Conservation (phyloP, 257 asterid genomes). For the Capsicum pubescens region DNA sequence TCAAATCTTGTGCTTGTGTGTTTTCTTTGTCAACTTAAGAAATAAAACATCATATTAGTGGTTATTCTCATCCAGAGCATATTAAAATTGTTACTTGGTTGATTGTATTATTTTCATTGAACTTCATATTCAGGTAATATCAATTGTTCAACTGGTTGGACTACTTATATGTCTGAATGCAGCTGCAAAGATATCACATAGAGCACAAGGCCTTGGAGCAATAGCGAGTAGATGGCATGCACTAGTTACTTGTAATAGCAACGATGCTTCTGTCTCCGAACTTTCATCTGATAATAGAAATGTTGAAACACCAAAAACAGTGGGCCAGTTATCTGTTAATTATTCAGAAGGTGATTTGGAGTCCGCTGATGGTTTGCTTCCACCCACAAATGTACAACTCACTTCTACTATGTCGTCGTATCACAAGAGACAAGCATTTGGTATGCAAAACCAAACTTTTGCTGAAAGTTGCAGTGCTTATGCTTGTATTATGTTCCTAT, state of each 20-base stretch:
- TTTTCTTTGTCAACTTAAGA: constrained; percentile 24
- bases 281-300: constrained; percentile 48
- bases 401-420: constrained; percentile 67
- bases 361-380: constrained; percentile 51
- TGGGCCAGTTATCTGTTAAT: constrained; percentile 41
- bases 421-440: constrained; percentile 88
- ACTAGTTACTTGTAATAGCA: constrained; percentile 63
- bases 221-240: constrained; percentile 93
- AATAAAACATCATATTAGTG: background rate
- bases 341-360: constrained; percentile 85
- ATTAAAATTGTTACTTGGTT: constrained; percentile 5
- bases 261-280: constrained; percentile 50
- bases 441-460: constrained; percentile 46
- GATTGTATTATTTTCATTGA: constrained; percentile 26
- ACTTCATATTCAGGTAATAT: constrained; percentile 56
- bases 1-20: background rate
- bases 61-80: background rate
- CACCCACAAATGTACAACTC: constrained; percentile 46
- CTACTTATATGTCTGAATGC: constrained; percentile 73
- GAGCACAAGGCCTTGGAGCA: constrained; percentile 87
- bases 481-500: constrained; percentile 16
- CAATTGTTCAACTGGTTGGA: constrained; percentile 73
- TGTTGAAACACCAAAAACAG: constrained; percentile 41
- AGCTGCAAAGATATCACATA: constrained; percentile 87
- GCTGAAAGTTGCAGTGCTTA: constrained; percentile 13